Conservation (phyloP, 1,284 basidiomycete genomes). For the Microbotryomycetes sp. region DNA sequence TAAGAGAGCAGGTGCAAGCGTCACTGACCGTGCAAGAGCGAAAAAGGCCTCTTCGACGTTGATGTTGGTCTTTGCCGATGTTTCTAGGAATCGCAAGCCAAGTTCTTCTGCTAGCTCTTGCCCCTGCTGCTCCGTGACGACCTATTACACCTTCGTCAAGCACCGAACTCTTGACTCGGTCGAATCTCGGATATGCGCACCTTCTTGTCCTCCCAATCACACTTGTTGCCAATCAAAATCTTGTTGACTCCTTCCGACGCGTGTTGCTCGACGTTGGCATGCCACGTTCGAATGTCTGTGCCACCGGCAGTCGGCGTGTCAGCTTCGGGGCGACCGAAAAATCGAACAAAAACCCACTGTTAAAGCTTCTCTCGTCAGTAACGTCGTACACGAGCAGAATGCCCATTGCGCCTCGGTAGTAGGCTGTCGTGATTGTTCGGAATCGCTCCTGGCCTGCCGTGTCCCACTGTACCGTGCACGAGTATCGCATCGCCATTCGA, state of each 20-base stretch:
- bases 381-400: slow-evolving; percentile 98
- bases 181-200: too few species aligned
- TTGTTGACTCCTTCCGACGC: slow-evolving; percentile 98
- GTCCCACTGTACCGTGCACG: slow-evolving; percentile 70
- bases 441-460: slow-evolving; percentile 99
- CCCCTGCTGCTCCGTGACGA: slow-evolving; percentile 72
- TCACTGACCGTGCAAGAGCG: slow-evolving; percentile 75
- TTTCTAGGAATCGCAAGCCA: slow-evolving; percentile 94
- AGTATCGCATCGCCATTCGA: too few species aligned
- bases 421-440: slow-evolving; percentile 98
- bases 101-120: slow-evolving; percentile 71
- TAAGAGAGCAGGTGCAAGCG: slow-evolving; percentile 9
- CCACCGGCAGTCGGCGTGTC: not conserved
- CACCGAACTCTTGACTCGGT: too few species aligned
- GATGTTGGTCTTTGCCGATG: slow-evolving; percentile 93
- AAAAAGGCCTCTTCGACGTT: slow-evolving; percentile 99
- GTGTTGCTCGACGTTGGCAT: slow-evolving; percentile 96
- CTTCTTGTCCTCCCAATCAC: slow-evolving; percentile 96
- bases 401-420: slow-evolving; percentile 99
- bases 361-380: slow-evolving; percentile 95
- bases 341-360: slow-evolving; percentile 59
- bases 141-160: slow-evolving; percentile 41
- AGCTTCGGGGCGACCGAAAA: too few species aligned
- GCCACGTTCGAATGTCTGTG: slow-evolving; percentile 96
- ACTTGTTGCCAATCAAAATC: slow-evolving; percentile 98